Conservation (phyloP, 352 stramenopile genomes). For the Pythium grandisporangium region DNA sequence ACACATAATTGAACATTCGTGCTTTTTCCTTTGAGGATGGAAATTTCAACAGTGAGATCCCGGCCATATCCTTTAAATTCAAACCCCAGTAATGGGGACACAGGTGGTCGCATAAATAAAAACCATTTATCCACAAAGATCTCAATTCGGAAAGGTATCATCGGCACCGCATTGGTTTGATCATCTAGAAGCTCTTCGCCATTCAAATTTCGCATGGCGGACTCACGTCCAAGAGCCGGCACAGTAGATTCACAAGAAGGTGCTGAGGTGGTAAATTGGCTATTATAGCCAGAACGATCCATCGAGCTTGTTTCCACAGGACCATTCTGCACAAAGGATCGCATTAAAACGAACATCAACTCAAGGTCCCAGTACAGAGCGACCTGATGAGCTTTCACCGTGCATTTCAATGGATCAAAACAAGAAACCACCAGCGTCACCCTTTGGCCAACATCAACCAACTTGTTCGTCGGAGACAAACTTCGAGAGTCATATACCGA, state of each 20-base stretch:
- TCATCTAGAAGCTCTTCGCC: too few species aligned
- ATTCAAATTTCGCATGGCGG: too few species aligned
- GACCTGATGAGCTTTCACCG: conserved; percentile 37
- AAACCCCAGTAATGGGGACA: conserved; percentile 24
- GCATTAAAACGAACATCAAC: conserved; percentile 44
- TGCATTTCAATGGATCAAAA: conserved; percentile 36
- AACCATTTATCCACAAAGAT: conserved; percentile 42
- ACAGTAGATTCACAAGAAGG: too few species aligned
- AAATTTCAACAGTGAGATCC: conserved; percentile 26
- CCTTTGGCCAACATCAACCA: conserved; percentile 50
- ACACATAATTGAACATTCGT: conserved; percentile 20
- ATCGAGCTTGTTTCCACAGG: too few species aligned
- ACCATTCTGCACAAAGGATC: too few species aligned
- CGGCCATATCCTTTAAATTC: conserved; percentile 29
- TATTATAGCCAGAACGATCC: too few species aligned
- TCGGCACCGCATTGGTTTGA: neutral
- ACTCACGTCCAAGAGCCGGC: too few species aligned
- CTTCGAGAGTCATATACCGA: conserved; percentile 31
- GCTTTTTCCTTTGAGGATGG: conserved; percentile 25
- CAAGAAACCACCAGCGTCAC: conserved; percentile 42
- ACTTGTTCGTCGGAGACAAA: conserved; percentile 27
- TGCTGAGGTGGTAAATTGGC: too few species aligned
- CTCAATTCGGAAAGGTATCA: conserved; percentile 22
- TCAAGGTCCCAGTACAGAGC: conserved; percentile 69
- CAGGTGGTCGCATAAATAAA: conserved; percentile 42